Percentiles rank a stretch among this genome's conserved stretches.
Conservation (phyloP, 1,139 yeast genomes). For the Taiozyma onychis region DNA sequence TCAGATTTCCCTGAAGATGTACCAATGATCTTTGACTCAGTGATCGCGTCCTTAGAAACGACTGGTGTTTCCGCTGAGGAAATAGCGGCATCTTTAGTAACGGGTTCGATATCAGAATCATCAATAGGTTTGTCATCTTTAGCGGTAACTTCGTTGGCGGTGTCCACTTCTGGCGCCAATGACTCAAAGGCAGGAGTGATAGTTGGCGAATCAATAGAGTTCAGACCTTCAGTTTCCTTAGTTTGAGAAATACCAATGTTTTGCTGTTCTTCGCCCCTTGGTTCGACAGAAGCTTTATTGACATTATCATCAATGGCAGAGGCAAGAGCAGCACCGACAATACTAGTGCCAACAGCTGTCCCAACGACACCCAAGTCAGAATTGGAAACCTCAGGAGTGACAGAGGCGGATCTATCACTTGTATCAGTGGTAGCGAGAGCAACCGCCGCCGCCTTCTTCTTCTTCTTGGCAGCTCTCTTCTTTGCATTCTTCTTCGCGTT, state of each 20-base stretch:
- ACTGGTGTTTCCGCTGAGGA: neutral
- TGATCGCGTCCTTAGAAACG: neutral
- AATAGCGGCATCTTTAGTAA: neutral
- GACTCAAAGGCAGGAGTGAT: neutral
- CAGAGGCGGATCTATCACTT: neutral
- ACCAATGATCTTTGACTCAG: neutral
- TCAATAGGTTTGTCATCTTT: neutral
- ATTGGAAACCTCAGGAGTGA: neutral
- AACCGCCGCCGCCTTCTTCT: constrained; percentile 15
- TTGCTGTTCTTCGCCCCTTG: neutral
- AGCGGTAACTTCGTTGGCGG: neutral
- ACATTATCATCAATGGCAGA: neutral
- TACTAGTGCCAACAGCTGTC: neutral
- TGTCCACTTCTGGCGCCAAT: neutral
- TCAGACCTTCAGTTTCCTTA: neutral
- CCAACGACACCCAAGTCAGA: neutral
- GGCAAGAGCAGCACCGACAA: neutral
- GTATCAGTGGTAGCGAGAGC: neutral
- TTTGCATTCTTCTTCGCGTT: constrained; percentile 14
- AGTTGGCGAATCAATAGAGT: neutral
- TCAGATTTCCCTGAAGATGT: neutral
- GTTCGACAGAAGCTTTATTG: neutral
- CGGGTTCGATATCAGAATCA: neutral
- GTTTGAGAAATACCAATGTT: neutral
- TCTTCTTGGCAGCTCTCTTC: constrained; percentile 20